Base-by-base conservation (phyloP, 2,329 filamentous ascomycete genomes). In the Parascedosporium putredinis region DNA sequence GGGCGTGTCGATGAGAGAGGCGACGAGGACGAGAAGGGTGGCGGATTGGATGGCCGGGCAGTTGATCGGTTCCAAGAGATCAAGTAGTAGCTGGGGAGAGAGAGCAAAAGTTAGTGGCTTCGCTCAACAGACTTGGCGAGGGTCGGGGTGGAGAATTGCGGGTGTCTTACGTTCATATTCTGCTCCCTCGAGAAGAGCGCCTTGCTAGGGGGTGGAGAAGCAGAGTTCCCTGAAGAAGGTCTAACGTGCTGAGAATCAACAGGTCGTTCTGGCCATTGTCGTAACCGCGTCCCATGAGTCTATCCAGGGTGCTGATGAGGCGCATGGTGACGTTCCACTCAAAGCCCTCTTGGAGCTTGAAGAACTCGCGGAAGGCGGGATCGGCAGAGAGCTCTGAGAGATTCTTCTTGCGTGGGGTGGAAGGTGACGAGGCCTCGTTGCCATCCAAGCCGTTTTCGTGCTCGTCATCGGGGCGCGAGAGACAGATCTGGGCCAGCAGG, bases 301-400 rank as follows among this genome's bases (percentile, higher is more conserved):
- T 78, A 65, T 96, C 89, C 40, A 97, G 79, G 51, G 88, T 94
- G 49, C 83, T 81, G 54, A 95, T 83, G 53, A 97, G 75, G 53
- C 89, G 83, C 68, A 88, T 82, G 12, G 88, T 84, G 50, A 97
- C 88, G 69, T 98, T 98, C 86, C 89, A 97, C 70, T 97, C 88
- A 63, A 98, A 98, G 2, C 90, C 88, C 62, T 97, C 90, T 66
- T 98, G 93, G 56, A 97, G 66, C 64, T 95, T 88, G 73, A 95
- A 96, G 72, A 97, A 97, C 67, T 96, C 89, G 56, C 88, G 76
- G 63, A 96, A 97, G 18, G 90, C 91, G 18, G 86, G 88, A 65
- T 97, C 93, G 55, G 83, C 79, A 47, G 79, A 76, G 54, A 96
- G 70, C 51, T 88, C 83, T 20, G 71, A 70, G 46, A 95, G 74